Evolutionary conservation across 805 yeast species (phyloP).

Genomic region (Nakazawaea ambrosiae): DNA sequence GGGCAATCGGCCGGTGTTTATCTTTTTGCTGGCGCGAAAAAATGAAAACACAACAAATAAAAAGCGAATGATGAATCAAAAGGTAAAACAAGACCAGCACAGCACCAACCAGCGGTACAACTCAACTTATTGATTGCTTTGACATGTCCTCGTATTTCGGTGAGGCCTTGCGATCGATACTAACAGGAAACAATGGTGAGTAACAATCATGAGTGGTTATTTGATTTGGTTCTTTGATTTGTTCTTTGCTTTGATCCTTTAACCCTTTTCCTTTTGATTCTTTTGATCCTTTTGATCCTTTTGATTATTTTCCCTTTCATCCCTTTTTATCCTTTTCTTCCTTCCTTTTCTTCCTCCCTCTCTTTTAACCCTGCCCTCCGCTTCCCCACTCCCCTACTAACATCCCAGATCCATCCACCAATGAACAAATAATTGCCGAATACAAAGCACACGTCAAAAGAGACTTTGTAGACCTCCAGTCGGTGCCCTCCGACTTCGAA

Average conservation of each 20-base stretch:
- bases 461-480: slow-evolving; percentile 42
- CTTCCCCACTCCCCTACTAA: background rate
- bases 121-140: no score
- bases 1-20: no score
- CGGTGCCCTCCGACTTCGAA: slow-evolving; percentile 44
- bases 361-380: background rate
- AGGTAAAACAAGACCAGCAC: background rate
- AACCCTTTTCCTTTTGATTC: no score
- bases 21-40: no score
- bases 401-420: background rate
- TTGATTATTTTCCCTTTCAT: background rate
- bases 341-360: background rate
- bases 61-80: background rate
- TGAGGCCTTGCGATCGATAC: slow-evolving; percentile 1
- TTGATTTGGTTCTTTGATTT: no score
- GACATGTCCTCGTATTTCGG: slow-evolving; percentile 4
- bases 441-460: slow-evolving; percentile 50
- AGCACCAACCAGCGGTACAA: no score
- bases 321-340: background rate
- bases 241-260: background rate
- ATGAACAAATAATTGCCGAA: slow-evolving; percentile 13
- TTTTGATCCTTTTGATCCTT: no score
- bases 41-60: no score
- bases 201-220: no score
- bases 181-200: slow-evolving; percentile 7